Base-by-base conservation (phyloP, 2,329 filamentous ascomycete species). In the Aspergillus versicolor region DNA sequence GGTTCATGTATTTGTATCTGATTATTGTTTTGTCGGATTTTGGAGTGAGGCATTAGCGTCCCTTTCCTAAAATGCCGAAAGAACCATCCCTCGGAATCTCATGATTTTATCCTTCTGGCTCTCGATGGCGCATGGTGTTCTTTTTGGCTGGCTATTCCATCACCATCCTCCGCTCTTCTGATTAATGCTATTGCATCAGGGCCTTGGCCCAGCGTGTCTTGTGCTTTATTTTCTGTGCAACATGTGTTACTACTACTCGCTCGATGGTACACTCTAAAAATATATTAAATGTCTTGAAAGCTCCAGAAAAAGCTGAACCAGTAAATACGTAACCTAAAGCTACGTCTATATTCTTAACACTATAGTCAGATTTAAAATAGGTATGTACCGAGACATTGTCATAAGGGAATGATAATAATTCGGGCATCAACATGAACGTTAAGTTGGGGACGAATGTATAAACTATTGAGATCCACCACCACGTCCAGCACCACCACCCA, bases 401-500 rank as follows among this genome's bases (percentile, higher is more conserved):
- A 34, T n/a, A 51, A 19, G 11, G 48, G 27, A 17, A 50, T 21
- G 27, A 48, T 53, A 44, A 30, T 30, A 55, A 45, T 27, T 44
- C 51, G 22, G n/a, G 40, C 12, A 47, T 38, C 43, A 55, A 51
- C 45, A 34, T 27, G 22, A 17, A 27, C 40, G 12, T 34, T 53
- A 57, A 56, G 41, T 40, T 38, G 32, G 34, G 30, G 43, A 52
- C 24, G 15, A 24, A 27, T 22, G 21, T 24, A 38, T 22, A 45
- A 19, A 34, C 46, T 32, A 63, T 56, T 65, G 61, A 50, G 64
- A 58, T 52, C 52, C 67, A 58, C 69, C 67, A 56, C 69, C 67
- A 54, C 66, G 65, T 43, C 79, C 81, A 58, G 78, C 80, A 63
- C 65, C 64, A 52, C 74, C 75, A 55, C 82, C 85, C 85, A 89